Base-by-base conservation (phyloP, 331 rosid species). In the Ulmus americana region DNA sequence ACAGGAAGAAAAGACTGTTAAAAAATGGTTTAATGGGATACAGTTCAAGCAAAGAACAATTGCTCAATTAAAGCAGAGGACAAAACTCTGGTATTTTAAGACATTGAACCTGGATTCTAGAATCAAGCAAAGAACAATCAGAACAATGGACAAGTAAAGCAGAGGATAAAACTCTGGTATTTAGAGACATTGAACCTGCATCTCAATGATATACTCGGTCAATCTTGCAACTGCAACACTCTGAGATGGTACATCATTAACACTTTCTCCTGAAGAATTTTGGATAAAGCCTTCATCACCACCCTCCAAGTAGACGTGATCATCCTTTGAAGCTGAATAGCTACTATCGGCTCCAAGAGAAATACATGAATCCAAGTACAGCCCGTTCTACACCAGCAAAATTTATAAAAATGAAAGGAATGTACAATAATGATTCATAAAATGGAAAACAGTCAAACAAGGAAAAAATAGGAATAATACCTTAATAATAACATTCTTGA, bases 331-430 rank as follows among this genome's bases (percentile, higher is more conserved):
- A 61, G 77, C 97, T 58, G 95, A 89, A 82, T 94, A 94, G 68
- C 97, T 83, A 76, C 98, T 89, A 72, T 84, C 82, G 74, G 88
- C 80, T 79, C 95, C 97, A 74, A 94, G 87, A 67, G 71, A 87
- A 67, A 94, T 61, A 82, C 95, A 94, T 64, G 98, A 89, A 82
- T 94, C 98, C 82, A 94, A 71, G 68, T 75, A 70, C 10, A 63
- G 73, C 45, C 98, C 98, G 45, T 80, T 84, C 98, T 94, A 72
- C 77, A 74, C 15, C 12, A 68, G 49, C 64, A 63, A 76, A 43
- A 54, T 16, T 64, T 22, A 61, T 16, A 45, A 45, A 47, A 5
- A 20, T 47, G 71, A 51, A 63, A 48, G 10, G 63, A 58, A 38
- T 22, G 70, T 52, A 52, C 16, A 18, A 7, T n/a, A 42, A 45